phyloP scores from a whole-genome alignment of 331 rosid genomes.

The Quercus phellos region DNA sequence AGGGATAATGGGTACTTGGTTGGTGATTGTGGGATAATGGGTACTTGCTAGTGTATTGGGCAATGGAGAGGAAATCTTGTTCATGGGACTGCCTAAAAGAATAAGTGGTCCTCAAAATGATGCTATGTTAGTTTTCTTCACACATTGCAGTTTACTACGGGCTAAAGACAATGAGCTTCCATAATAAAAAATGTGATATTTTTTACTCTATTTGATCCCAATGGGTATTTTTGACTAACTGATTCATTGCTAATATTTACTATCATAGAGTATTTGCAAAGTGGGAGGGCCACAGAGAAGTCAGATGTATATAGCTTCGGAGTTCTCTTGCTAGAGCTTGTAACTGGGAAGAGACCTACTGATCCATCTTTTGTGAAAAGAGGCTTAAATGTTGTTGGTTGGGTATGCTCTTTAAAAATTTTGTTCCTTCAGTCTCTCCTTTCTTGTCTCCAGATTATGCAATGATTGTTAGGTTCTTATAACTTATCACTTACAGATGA shows the following conservation, averaged over 20 bases:
- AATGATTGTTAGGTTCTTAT: too few relatives aligned
- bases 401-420: constrained; percentile 53
- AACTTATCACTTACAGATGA: constrained; percentile 48
- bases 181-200: neutral
- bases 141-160: neutral
- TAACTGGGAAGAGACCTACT: constrained; percentile 97
- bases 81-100: neutral
- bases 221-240: neutral
- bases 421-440: neutral
- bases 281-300: constrained; percentile 92
- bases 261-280: constrained; percentile 75
- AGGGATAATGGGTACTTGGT: neutral
- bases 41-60: neutral
- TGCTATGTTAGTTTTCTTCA: neutral
- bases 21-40: neutral
- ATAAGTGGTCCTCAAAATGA: neutral
- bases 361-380: constrained; percentile 78
- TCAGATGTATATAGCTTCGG: constrained; percentile 96
- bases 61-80: neutral
- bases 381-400: constrained; percentile 92
- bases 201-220: neutral
- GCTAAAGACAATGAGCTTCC: neutral
- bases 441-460: neutral
- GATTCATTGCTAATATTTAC: neutral
- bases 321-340: constrained; percentile 89